Percentiles rank a stretch among this genome's conserved stretches.
Conservation (phyloP, 345 rosid genomes). For the Erucastrum elatum region DNA sequence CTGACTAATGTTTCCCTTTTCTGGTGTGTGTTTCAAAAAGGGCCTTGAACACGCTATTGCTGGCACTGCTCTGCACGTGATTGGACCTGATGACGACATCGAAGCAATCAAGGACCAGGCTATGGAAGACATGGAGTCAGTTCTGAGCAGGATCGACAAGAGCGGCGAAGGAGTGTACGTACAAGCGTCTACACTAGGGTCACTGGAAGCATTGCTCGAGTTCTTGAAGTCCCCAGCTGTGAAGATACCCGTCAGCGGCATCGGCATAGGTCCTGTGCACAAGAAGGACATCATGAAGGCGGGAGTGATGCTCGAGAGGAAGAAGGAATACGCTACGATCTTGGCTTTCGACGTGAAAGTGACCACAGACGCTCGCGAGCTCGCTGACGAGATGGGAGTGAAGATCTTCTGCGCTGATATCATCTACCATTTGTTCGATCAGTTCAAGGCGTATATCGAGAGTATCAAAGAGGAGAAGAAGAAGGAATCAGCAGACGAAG, state of each 20-base stretch:
- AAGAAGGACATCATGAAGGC: conserved; percentile 96
- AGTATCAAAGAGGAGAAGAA: conserved; percentile 87
- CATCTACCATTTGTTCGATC: conserved; percentile 91
- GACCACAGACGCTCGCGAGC: conserved; percentile 88
- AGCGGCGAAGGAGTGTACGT: conserved; percentile 94
- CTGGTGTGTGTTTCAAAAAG: conserved; percentile 39
- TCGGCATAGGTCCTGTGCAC: conserved; percentile 88
- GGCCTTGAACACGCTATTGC: conserved; percentile 97
- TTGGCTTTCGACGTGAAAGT: conserved; percentile 96
- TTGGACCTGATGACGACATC: conserved; percentile 73
- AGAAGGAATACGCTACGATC: conserved; percentile 85
- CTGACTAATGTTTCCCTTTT: conserved; percentile 11
- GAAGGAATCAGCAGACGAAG: conserved; percentile 91
- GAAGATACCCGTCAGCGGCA: conserved; percentile 87
- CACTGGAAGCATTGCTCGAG: conserved; percentile 92
- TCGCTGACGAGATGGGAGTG: conserved; percentile 85
- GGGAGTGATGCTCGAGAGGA: conserved; percentile 91
- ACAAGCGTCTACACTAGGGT: conserved; percentile 94
- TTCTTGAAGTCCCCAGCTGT: conserved; percentile 86
- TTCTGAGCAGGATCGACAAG: conserved; percentile 79
- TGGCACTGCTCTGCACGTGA: conserved; percentile 84
- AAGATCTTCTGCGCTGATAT: conserved; percentile 95
- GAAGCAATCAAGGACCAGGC: conserved; percentile 69
- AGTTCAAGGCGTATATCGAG: conserved; percentile 79
- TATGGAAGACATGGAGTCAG: conserved; percentile 86